Evolutionary conservation across 257 asterid genomes (phyloP).

Genomic region (Solanum appendiculatum): DNA sequence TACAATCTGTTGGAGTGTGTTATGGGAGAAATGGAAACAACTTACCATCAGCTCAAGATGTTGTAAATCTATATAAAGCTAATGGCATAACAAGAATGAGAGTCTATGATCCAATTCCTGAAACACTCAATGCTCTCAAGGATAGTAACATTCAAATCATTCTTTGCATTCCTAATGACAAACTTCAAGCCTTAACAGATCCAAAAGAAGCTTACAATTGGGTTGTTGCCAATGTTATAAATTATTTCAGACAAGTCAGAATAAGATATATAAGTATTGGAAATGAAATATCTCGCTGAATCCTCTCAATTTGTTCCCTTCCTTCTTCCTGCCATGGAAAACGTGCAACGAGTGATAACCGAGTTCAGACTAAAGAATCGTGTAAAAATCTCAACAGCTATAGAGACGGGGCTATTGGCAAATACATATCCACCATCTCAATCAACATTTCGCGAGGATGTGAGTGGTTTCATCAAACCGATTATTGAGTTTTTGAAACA

Average conservation of each 20-base stretch:
- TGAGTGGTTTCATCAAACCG: not conserved
- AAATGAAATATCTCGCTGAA: slow-evolving; percentile 14
- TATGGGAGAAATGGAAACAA: too few species aligned
- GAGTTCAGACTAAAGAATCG: not conserved
- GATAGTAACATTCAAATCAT: slow-evolving; percentile 17
- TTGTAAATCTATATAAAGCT: slow-evolving; percentile 14
- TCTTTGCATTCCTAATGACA: slow-evolving; percentile 15
- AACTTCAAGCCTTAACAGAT: slow-evolving; percentile 10
- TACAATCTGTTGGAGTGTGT: too few species aligned
- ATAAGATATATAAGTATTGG: slow-evolving; percentile 31
- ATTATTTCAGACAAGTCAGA: not conserved
- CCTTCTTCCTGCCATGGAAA: slow-evolving; percentile 16
- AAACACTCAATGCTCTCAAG: slow-evolving; percentile 13
- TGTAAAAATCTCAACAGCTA: slow-evolving; percentile 22
- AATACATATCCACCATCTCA: slow-evolving; percentile 22
- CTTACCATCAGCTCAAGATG: slow-evolving; percentile 14
- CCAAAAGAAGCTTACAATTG: slow-evolving; percentile 7
- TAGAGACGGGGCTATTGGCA: not conserved
- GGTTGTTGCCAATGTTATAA: slow-evolving; percentile 13
- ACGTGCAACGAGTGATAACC: slow-evolving; percentile 5
- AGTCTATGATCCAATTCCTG: slow-evolving; percentile 8
- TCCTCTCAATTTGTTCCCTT: not conserved
- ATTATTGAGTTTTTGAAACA: slow-evolving; percentile 2
- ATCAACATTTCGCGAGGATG: not conserved
- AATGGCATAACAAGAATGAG: slow-evolving; percentile 11